Evolutionary conservation across 441 rosid genomes (phyloP).

Genomic region (Kokia cookei): DNA sequence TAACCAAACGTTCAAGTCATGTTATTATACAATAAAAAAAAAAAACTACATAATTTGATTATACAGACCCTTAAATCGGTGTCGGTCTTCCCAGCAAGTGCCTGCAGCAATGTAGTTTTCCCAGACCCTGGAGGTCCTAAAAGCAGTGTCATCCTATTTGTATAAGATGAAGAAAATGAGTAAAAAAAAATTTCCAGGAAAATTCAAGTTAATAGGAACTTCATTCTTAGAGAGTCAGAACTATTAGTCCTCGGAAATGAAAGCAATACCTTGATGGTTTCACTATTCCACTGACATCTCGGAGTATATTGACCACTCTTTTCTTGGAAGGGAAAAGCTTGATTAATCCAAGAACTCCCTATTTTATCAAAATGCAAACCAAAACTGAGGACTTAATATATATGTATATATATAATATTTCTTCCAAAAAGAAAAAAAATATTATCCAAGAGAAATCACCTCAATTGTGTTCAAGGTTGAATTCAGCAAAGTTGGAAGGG

Average conservation of each 20-base stretch:
- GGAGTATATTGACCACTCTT: slow-evolving; percentile 39
- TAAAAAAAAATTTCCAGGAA: neutral
- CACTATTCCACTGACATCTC: slow-evolving; percentile 48
- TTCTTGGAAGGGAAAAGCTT: slow-evolving; percentile 51
- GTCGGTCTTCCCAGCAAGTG: slow-evolving; percentile 44
- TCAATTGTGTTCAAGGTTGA: slow-evolving; percentile 38
- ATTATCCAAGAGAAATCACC: slow-evolving; percentile 19
- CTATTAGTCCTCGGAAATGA: neutral
- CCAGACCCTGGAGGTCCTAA: slow-evolving; percentile 74
- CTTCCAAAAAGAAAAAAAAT: neutral
- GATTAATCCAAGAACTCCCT: slow-evolving; percentile 39
- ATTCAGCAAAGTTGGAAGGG: slow-evolving; percentile 53
- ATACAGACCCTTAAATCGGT: slow-evolving; percentile 34
- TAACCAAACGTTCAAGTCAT: neutral
- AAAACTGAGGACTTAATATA: no score
- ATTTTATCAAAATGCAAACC: slow-evolving; percentile 4
- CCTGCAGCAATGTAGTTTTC: slow-evolving; percentile 55
- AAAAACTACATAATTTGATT: neutral
- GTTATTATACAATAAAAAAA: neutral
- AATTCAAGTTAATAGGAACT: neutral
- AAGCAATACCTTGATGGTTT: slow-evolving; percentile 46
- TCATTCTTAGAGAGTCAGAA: neutral
- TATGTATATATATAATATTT: neutral
- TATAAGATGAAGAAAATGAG: neutral
- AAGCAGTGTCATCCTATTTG: slow-evolving; percentile 53